phyloP scores from a whole-genome alignment of 805 yeast genomes.

The Blastobotrys parvus region DNA sequence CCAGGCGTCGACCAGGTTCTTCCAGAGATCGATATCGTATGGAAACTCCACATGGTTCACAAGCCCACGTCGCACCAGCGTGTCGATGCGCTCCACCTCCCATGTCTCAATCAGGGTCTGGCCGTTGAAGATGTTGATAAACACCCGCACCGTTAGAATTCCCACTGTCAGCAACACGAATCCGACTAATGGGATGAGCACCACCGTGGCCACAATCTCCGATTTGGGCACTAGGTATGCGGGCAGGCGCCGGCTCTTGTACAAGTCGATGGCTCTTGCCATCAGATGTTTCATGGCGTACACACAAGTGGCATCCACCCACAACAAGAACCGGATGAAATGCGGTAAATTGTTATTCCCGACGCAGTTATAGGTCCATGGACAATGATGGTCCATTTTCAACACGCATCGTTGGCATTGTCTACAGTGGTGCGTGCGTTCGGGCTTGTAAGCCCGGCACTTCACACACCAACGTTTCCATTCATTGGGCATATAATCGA shows the following conservation, averaged over 20 bases:
- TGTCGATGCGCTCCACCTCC: slow-evolving; percentile 79
- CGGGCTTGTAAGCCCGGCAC: slow-evolving; percentile 69
- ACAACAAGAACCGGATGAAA: slow-evolving; percentile 63
- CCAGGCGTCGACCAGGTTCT: slow-evolving; percentile 43
- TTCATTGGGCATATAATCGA: slow-evolving; percentile 35
- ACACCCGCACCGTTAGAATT: slow-evolving; percentile 52
- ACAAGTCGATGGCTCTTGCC: slow-evolving; percentile 36
- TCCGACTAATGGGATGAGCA: slow-evolving; percentile 45
- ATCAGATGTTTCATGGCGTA: slow-evolving; percentile 38
- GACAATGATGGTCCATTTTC: slow-evolving; percentile 90
- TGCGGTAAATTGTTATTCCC: slow-evolving; percentile 74
- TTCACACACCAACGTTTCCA: slow-evolving; percentile 69
- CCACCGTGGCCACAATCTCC: slow-evolving; percentile 48
- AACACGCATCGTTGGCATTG: slow-evolving; percentile 59
- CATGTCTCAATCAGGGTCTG: slow-evolving; percentile 87
- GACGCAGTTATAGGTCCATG: slow-evolving; percentile 90
- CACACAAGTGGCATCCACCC: slow-evolving; percentile 37
- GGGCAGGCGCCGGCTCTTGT: slow-evolving; percentile 31
- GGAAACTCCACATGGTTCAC: slow-evolving; percentile 51
- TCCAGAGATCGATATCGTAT: slow-evolving; percentile 59
- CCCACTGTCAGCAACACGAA: slow-evolving; percentile 56
- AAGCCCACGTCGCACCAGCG: slow-evolving; percentile 40
- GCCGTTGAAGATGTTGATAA: slow-evolving; percentile 50
- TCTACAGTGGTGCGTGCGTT: slow-evolving; percentile 79
- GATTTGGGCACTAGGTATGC: slow-evolving; percentile 42